Conservation (phyloP, 208 protist genomes). For the Crithidia brevicula region DNA sequence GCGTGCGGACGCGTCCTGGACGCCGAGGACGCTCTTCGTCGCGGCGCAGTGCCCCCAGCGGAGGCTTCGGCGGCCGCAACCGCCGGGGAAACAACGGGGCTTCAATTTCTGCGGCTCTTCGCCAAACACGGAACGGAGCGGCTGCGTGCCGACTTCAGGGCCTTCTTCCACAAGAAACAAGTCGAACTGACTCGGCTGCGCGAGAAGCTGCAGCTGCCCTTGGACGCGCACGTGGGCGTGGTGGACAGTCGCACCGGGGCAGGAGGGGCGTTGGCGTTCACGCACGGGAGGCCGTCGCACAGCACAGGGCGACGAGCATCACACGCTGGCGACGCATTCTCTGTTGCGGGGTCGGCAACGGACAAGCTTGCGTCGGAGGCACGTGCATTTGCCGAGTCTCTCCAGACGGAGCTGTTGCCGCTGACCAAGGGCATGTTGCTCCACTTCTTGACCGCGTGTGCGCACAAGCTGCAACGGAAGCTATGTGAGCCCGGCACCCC, state of each 20-base stretch:
- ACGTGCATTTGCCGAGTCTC: conserved; percentile 41
- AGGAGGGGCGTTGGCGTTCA: not conserved
- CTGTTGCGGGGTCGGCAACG: not conserved
- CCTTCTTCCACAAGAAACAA: conserved; percentile 75
- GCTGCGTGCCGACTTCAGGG: conserved; percentile 81
- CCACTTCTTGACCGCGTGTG: conserved; percentile 74
- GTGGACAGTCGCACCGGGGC: not conserved
- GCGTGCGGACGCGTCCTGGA: conserved; percentile 30
- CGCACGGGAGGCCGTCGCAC: not conserved
- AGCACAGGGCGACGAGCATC: conserved; percentile 1
- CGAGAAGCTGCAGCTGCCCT: conserved; percentile 51
- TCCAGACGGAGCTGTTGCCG: conserved; percentile 71
- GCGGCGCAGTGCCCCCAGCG: not conserved
- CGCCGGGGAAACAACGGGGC: not conserved
- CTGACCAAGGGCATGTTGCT: conserved; percentile 75
- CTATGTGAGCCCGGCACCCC: conserved; percentile 97
- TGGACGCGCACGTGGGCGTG: conserved; percentile 5
- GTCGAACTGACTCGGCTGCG: conserved; percentile 63
- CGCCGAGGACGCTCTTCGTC: conserved; percentile 13
- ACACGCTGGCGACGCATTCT: not conserved
- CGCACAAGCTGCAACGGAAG: conserved; percentile 86
- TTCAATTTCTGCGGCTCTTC: conserved; percentile 28
- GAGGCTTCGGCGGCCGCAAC: conserved; percentile 3
- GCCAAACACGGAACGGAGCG: conserved; percentile 43
- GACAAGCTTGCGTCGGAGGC: not conserved